Evolutionary conservation across 345 rosid genomes (phyloP).

Genomic region (Arabidopsis suecica): DNA sequence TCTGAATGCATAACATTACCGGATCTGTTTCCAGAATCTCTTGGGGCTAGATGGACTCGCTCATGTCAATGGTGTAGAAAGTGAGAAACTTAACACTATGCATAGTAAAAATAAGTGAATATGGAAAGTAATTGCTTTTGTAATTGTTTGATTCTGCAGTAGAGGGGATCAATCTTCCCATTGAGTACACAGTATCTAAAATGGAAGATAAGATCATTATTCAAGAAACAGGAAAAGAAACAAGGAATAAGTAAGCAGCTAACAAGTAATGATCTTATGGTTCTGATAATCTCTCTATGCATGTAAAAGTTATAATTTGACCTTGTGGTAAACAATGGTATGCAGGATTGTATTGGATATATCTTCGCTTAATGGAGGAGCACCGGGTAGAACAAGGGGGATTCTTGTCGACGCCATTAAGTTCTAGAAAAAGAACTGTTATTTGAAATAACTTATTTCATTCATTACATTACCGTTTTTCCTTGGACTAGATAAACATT

Average conservation of each 20-base stretch:
- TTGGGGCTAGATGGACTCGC: constrained; percentile 55
- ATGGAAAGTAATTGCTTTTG: constrained; percentile 19
- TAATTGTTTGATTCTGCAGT: constrained; percentile 49
- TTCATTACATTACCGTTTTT: constrained; percentile 16
- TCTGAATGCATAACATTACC: constrained; percentile 23
- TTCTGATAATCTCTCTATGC: not conserved
- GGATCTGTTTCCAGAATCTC: constrained; percentile 54
- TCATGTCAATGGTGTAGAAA: constrained; percentile 45
- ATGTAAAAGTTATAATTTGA: not conserved
- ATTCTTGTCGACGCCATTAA: constrained; percentile 52
- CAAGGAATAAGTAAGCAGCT: constrained; percentile 58
- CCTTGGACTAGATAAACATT: constrained; percentile 5
- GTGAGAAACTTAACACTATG: constrained; percentile 49
- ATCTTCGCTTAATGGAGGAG: constrained; percentile 76
- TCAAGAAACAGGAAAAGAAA: constrained; percentile 48
- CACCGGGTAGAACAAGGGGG: constrained; percentile 87
- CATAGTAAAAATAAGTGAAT: constrained; percentile 5
- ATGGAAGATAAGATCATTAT: constrained; percentile 57
- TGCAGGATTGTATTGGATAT: constrained; percentile 73
- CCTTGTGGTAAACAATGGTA: constrained; percentile 8
- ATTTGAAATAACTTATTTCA: not conserved
- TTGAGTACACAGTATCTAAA: constrained; percentile 55
- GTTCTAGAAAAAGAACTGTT: constrained; percentile 20
- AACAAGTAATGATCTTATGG: not conserved
- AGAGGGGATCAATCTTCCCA: constrained; percentile 60